A percentile compares a stretch with the other conserved stretches of the same genome.
These are phyloP conservation scores for Erodium maritimum DNA, from an alignment of 345 rosid species.

Conservation along the genomic window DNA sequence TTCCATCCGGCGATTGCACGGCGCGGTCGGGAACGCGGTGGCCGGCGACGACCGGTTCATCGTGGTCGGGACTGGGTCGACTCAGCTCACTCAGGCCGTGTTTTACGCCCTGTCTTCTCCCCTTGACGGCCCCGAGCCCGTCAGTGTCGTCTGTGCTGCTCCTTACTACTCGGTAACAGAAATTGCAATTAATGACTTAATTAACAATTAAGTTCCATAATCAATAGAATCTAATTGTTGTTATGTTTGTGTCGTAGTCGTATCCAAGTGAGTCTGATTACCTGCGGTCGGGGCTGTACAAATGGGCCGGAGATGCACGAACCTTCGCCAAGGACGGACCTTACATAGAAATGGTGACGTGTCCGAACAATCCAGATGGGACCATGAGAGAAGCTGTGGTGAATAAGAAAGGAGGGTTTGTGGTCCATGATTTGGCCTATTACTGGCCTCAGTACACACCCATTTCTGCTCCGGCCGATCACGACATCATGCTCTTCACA, in stretches of 20 bases:
- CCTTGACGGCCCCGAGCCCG: conserved; percentile 23
- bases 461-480: conserved; percentile 45
- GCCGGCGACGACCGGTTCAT: conserved; percentile 27
- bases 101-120: conserved; percentile 51
- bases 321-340: conserved; percentile 42
- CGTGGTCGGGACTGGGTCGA: conserved; percentile 86
- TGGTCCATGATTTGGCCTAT: conserved; percentile 72
- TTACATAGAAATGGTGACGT: conserved; percentile 55
- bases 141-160: conserved; percentile 66
- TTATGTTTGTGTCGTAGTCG: conserved; percentile 45
- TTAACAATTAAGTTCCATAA: too few relatives aligned
- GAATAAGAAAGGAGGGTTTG: conserved; percentile 41
- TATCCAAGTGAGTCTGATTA: conserved; percentile 44
- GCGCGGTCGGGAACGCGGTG: conserved; percentile 49
- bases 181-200: too few relatives aligned
- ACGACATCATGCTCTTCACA: conserved; percentile 80
- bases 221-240: too few relatives aligned
- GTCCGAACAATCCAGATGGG: conserved; percentile 91
- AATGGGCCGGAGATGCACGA: conserved; percentile 85
- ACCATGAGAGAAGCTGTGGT: conserved; percentile 50
- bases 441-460: conserved; percentile 88
- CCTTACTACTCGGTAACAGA: conserved; percentile 69
- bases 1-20: conserved; percentile 56
- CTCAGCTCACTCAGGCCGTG: conserved; percentile 65
- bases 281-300: conserved; percentile 51